Evolutionary conservation across 78 protist genomes (phyloP).

Genomic region (Dictyostelium firmibasis): DNA sequence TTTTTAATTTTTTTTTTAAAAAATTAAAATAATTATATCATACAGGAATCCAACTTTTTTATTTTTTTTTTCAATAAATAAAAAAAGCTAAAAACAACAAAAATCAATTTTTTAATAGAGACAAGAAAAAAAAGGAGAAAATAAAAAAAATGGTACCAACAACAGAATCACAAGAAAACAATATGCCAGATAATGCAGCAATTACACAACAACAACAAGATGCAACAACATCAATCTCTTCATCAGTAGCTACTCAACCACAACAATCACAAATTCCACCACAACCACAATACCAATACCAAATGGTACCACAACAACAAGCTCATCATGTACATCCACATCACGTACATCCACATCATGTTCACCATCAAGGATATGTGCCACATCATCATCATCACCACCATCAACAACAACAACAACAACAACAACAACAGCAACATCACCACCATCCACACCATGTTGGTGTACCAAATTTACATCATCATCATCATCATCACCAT

Average conservation of each 20-base stretch:
- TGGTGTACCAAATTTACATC: background rate
- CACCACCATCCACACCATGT: background rate
- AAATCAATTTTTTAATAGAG: too few species aligned
- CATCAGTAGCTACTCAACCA: conserved; percentile 8
- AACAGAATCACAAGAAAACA: background rate
- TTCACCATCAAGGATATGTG: background rate
- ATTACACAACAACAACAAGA: background rate
- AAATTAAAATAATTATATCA: background rate
- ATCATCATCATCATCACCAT: background rate
- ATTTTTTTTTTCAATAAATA: background rate
- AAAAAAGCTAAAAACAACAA: background rate
- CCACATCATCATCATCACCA: background rate
- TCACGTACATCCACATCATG: background rate
- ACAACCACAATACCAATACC: background rate
- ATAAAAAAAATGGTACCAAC: conserved; percentile 4
- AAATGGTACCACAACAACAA: background rate
- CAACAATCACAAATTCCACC: background rate
- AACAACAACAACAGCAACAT: background rate
- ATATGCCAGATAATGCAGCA: conserved; percentile 58
- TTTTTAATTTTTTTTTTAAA: background rate
- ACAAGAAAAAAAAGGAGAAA: background rate
- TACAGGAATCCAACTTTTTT: background rate
- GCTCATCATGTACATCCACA: background rate
- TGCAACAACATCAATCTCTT: background rate
- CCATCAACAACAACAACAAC: background rate